Conservation (phyloP, 1,139 yeast genomes). For the Taphrina wiesneri region DNA sequence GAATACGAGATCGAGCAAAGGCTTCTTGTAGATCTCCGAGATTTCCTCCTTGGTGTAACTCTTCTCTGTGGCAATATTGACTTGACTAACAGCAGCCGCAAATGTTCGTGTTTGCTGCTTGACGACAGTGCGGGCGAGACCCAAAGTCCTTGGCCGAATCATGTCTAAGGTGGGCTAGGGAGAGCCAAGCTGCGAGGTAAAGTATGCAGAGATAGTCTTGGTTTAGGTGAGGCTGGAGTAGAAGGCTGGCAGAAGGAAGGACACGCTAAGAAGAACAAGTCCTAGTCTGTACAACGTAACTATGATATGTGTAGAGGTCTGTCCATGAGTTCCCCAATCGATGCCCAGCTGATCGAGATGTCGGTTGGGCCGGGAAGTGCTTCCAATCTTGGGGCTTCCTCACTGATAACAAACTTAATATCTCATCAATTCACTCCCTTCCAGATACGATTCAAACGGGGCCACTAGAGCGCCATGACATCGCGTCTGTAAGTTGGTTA, state of each 20-base stretch:
- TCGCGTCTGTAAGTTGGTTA: neutral
- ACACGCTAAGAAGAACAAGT: neutral
- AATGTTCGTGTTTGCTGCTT: neutral
- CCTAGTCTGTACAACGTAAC: neutral
- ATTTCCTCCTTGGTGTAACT: slow-evolving; percentile 64
- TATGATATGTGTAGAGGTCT: neutral
- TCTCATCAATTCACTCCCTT: neutral
- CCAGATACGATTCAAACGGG: neutral
- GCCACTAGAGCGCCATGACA: neutral
- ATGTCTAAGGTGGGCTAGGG: neutral
- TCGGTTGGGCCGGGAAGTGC: neutral
- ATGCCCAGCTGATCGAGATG: neutral
- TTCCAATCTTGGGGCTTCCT: neutral
- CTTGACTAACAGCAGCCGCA: slow-evolving; percentile 8
- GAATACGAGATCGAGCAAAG: slow-evolving; percentile 60
- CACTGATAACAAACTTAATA: neutral
- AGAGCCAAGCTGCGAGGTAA: neutral
- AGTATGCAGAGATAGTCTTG: neutral
- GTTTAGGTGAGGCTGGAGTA: neutral
- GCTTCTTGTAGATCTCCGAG: slow-evolving; percentile 60
- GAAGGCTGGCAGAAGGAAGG: neutral
- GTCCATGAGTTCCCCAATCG: neutral
- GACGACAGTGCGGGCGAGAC: neutral
- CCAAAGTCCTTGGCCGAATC: neutral
- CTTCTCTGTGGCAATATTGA: neutral